Evolutionary conservation across 495 filamentous ascomycete species (phyloP).

Genomic region (Xylaria bambusicola): DNA sequence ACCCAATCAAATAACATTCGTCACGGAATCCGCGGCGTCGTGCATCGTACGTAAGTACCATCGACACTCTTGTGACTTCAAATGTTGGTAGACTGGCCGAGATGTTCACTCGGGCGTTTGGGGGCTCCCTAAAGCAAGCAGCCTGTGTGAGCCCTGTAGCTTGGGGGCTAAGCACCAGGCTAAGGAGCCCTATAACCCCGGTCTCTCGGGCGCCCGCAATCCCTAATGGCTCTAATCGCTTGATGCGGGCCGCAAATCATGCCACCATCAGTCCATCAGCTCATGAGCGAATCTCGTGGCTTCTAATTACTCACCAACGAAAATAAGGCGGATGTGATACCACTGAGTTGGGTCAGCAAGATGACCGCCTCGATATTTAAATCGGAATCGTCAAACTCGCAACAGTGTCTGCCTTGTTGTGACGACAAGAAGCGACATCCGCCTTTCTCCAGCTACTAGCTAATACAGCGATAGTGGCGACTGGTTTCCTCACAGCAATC

Average conservation of each 20-base stretch:
- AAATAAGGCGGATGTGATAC: conserved; percentile 4
- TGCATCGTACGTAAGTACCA: no score
- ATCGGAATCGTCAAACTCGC: neutral
- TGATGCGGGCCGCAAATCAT: conserved; percentile 12
- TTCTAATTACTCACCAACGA: neutral
- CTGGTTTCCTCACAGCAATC: neutral
- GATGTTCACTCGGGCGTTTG: no score
- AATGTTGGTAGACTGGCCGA: no score
- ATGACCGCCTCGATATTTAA: conserved; percentile 4
- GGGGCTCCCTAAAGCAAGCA: no score
- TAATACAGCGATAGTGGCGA: neutral
- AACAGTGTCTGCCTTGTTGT: neutral
- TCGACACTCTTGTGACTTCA: no score
- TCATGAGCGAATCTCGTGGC: neutral
- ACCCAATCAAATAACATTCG: no score
- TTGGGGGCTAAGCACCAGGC: neutral
- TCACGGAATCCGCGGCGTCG: no score
- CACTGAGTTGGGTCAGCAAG: neutral
- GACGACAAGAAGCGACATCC: neutral
- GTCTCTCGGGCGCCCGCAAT: neutral
- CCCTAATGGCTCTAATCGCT: conserved; percentile 12
- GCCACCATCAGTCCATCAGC: conserved; percentile 17
- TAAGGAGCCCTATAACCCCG: conserved; percentile 1
- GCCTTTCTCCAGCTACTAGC: neutral
- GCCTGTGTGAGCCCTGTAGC: neutral